Percentiles rank a stretch among this genome's conserved stretches.
These are phyloP conservation scores for Thalassiosira profunda DNA, from an alignment of 108 stramenopile species.

Conservation along the genomic window DNA sequence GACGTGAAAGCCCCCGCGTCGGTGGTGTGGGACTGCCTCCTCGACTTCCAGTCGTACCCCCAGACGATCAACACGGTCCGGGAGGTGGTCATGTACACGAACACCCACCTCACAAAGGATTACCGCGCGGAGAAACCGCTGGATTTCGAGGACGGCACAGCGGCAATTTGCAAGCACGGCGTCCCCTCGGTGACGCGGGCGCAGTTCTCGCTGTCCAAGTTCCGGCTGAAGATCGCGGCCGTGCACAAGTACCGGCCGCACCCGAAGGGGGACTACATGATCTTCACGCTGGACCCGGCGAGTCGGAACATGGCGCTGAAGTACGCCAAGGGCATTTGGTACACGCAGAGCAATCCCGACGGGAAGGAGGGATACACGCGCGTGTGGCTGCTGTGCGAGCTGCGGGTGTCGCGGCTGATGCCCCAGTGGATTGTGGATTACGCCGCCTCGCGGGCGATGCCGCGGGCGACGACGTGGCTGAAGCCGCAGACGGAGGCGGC, in stretches of 20 bases:
- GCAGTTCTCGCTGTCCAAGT: slow-evolving; percentile 78
- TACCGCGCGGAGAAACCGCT: slow-evolving; percentile 73
- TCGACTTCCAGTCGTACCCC: slow-evolving; percentile 90
- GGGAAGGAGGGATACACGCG: slow-evolving; percentile 76
- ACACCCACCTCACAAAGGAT: slow-evolving; percentile 67
- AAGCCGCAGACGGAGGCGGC: slow-evolving; percentile 80
- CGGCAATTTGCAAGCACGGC: slow-evolving; percentile 72
- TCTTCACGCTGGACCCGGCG: slow-evolving; percentile 83
- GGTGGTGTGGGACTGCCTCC: slow-evolving; percentile 86
- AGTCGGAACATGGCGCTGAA: slow-evolving; percentile 83
- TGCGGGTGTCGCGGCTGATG: slow-evolving; percentile 73
- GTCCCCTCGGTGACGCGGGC: slow-evolving; percentile 83
- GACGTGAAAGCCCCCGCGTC: slow-evolving; percentile 83
- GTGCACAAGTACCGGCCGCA: slow-evolving; percentile 87
- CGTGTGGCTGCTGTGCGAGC: slow-evolving; percentile 85
- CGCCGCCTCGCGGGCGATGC: slow-evolving; percentile 89
- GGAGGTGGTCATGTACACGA: slow-evolving; percentile 83
- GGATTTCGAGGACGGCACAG: slow-evolving; percentile 64
- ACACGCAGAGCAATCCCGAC: slow-evolving; percentile 79
- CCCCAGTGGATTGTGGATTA: slow-evolving; percentile 89
- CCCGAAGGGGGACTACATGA: slow-evolving; percentile 88
- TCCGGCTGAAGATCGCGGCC: slow-evolving; percentile 88
- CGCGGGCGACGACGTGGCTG: slow-evolving; percentile 88
- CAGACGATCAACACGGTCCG: slow-evolving; percentile 84
- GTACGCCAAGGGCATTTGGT: slow-evolving; percentile 91